phyloP scores from a whole-genome alignment of 139 green algal genomes.

The Volvox africanus region DNA sequence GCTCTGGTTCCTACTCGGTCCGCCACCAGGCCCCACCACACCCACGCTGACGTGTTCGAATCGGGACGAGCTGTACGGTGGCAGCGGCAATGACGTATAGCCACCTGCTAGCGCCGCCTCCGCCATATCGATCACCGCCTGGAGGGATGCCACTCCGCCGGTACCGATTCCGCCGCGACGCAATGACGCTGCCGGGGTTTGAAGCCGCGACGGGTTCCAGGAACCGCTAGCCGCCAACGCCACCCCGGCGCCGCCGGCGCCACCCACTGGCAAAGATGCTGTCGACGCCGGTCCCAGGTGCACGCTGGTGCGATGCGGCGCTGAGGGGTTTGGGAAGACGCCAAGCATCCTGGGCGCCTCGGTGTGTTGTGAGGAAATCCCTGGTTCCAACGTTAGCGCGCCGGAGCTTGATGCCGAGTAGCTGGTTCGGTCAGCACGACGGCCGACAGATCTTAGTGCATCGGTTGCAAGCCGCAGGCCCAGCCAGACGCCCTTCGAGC shows the following conservation, averaged over 20 bases:
- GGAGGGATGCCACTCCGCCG: conserved; percentile 19
- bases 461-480: conserved; percentile 7
- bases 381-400: background rate
- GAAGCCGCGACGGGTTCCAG: background rate
- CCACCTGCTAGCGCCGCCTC: conserved; percentile 20
- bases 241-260: background rate
- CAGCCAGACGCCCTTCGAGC: conserved; percentile 13
- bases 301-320: too few relatives aligned
- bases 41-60: too few relatives aligned
- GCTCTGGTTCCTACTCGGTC: too few relatives aligned
- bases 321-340: too few relatives aligned
- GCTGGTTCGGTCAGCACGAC: background rate
- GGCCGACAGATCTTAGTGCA: background rate
- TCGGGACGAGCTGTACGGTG: too few relatives aligned
- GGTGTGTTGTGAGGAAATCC: background rate
- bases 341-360: too few relatives aligned
- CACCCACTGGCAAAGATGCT: background rate
- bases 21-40: too few relatives aligned
- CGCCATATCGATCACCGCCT: conserved; percentile 24
- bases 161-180: background rate
- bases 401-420: background rate
- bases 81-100: too few relatives aligned
- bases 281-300: background rate
- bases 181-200: conserved; percentile 1
- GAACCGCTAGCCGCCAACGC: background rate